Base-by-base conservation (phyloP, 2,329 filamentous ascomycete genomes). In the Claviceps citrina region DNA sequence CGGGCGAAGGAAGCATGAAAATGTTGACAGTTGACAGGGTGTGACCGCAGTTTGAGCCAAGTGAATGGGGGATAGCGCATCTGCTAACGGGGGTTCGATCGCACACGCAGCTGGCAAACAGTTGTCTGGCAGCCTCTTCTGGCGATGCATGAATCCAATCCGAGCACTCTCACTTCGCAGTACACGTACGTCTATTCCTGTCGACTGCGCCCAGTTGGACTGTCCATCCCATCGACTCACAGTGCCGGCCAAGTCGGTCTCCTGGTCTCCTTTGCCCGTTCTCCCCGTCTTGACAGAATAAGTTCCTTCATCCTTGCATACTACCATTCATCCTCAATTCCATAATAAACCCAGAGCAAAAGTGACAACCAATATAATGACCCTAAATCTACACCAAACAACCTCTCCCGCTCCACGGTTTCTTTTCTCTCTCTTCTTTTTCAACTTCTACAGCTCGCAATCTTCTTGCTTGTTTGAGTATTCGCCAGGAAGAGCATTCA, bases 401-500 rank as follows among this genome's bases (percentile, higher is more conserved):
- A 20, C 22, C n/a, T 32, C 16, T n/a, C 30, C 15, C 37, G 37
- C 28, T 39, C n/a, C 18, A 19, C 13, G 9, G 20, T 12, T 10
- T 31, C 5, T 18, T 26, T 38, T 33, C 19, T 20, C 22, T n/a
- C 15, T 31, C 15, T n/a, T 15, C 8, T 24, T 24, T 24, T 24
- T 24, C 8, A 5, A 24, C 19, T 19, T 40, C 58, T 48, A 64
- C 42, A 64, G 46, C 47, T 63, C 53, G 45, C 51, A 55, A 42
- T 62, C 56, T 31, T 54, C 51, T 39, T 49, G 51, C 44, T 44
- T 49, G 36, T 47, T 48, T 24, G 43, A 48, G 28, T 39, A 38
- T 9, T 33, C 33, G 49, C 44, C 55, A 30, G 65, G 64, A 52
- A 54, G 56, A 42, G 58, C 57, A 47, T 82, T 78, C 51, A 89